Evolutionary conservation across 257 asterid genomes (phyloP).

Genomic region (Solanum pinnatisectum): DNA sequence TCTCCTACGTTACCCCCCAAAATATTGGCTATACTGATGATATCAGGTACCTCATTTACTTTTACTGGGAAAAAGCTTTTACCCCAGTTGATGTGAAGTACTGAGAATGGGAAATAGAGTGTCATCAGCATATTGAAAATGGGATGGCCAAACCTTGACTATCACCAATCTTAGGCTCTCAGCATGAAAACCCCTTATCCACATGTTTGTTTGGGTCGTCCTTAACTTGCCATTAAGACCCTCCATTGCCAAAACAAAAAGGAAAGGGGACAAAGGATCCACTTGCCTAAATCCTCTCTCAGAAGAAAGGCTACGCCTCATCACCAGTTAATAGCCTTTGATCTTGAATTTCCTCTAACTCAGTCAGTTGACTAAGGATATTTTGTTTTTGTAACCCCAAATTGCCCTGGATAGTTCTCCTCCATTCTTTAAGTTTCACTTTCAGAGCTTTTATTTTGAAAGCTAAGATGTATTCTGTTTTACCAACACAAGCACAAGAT

Average conservation of each 20-base stretch:
- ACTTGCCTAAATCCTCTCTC: not conserved
- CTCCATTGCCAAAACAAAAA: not conserved
- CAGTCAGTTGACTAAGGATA: not conserved
- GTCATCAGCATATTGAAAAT: not conserved
- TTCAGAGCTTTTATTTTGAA: not conserved
- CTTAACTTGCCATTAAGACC: not conserved
- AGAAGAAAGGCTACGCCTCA: not conserved
- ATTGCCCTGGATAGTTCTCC: not conserved
- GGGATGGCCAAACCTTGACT: not conserved
- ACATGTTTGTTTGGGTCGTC: not conserved
- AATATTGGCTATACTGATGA: not conserved
- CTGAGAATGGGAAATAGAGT: not conserved
- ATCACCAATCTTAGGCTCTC: not conserved
- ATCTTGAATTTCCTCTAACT: not conserved
- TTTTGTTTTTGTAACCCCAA: not conserved
- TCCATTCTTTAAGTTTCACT: not conserved
- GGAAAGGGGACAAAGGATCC: not conserved
- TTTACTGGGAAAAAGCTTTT: not conserved
- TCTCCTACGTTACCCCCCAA: not conserved
- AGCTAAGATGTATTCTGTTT: not conserved
- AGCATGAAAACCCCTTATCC: not conserved
- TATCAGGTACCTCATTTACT: not conserved
- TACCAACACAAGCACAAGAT: not conserved
- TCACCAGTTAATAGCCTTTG: not conserved
- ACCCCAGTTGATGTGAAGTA: not conserved